phyloP scores from a whole-genome alignment of 441 rosid species.

The Brassica balearica region DNA sequence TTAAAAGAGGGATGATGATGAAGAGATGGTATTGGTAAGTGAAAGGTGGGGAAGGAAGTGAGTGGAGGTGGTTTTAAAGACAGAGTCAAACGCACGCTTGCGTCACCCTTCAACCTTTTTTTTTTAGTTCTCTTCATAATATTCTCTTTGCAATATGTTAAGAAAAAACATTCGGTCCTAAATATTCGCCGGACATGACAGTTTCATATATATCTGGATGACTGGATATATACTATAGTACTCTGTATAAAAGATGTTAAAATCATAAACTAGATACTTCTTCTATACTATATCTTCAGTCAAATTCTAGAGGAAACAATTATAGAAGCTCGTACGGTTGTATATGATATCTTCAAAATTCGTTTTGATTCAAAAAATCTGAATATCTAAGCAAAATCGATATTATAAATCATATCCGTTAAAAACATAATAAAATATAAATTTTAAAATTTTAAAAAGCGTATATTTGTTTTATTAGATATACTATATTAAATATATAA shows the following conservation, averaged over 20 bases:
- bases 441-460: no score
- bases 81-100: slow-evolving; percentile 60
- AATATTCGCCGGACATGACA: neutral
- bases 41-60: slow-evolving; percentile 36
- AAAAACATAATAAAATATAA: no score
- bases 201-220: neutral
- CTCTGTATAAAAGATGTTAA: neutral
- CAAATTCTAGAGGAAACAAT: no score
- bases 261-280: neutral
- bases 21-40: slow-evolving; percentile 20
- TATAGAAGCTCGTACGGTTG: no score
- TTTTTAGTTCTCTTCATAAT: no score
- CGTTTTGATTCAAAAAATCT: no score
- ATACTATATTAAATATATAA: no score
- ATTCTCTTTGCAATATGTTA: neutral
- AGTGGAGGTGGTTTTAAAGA: slow-evolving; percentile 44
- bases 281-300: neutral
- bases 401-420: no score
- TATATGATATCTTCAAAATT: no score
- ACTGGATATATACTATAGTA: neutral
- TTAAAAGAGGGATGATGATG: neutral
- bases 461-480: no score
- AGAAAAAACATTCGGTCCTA: neutral
- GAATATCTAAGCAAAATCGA: no score
- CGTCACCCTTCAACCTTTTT: slow-evolving; percentile 44